These are phyloP conservation scores for Phaeoacremonium minimum DNA, from an alignment of 2,329 filamentous ascomycete genomes.

Conservation along the genomic window DNA sequence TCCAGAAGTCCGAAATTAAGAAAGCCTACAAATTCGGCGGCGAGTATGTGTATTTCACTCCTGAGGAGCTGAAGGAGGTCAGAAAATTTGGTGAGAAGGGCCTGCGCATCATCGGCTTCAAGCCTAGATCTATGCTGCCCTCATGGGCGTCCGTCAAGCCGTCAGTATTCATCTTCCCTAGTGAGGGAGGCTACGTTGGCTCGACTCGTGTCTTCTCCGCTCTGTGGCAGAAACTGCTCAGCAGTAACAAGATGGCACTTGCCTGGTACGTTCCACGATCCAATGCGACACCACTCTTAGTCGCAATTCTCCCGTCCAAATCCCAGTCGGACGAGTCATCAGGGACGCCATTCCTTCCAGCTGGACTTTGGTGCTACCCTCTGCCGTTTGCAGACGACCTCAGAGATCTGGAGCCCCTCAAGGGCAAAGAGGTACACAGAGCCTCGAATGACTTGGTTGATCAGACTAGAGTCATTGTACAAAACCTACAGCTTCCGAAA, in stretches of 20 bases:
- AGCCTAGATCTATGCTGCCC: slow-evolving; percentile 68
- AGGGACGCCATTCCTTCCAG: slow-evolving; percentile 67
- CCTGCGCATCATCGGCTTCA: slow-evolving; percentile 92
- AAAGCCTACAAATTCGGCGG: slow-evolving; percentile 97
- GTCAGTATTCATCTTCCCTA: slow-evolving; percentile 90
- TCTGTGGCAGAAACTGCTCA: slow-evolving; percentile 79
- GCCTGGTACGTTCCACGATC: slow-evolving; percentile 84
- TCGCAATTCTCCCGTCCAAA: slow-evolving; percentile 74
- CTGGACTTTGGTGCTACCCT: slow-evolving; percentile 83
- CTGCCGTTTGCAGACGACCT: slow-evolving; percentile 89
- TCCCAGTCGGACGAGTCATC: slow-evolving; percentile 61
- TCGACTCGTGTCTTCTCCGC: slow-evolving; percentile 92
- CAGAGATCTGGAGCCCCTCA: slow-evolving; percentile 62
- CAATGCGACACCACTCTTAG: slow-evolving; percentile 75
- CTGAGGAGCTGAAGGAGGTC: slow-evolving; percentile 76
- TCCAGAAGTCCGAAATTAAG: slow-evolving; percentile 77
- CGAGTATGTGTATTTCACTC: slow-evolving; percentile 79
- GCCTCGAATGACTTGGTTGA: slow-evolving; percentile 71
- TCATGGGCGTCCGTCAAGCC: slow-evolving; percentile 84
- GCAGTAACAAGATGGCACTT: slow-evolving; percentile 74
- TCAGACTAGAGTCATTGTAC: slow-evolving; percentile 75
- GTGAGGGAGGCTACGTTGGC: slow-evolving; percentile 82
- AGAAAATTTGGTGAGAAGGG: slow-evolving; percentile 77
- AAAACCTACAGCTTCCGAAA: slow-evolving; percentile 85
- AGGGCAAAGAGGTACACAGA: slow-evolving; percentile 33